Evolutionary conservation across 192 early-diverging fungal genomes (phyloP).

Genomic region (Anaeromyces robustus): DNA sequence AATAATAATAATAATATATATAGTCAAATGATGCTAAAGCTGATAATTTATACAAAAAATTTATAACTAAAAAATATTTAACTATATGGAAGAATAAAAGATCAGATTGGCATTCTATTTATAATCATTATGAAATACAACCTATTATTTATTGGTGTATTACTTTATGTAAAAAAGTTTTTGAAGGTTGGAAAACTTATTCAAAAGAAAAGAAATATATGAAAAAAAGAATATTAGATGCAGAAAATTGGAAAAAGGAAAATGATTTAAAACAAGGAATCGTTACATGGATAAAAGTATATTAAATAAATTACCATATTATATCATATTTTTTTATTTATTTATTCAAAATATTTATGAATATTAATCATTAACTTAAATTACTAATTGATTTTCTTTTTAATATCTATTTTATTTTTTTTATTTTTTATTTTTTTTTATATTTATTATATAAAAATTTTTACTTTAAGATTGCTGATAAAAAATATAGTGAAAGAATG

Average conservation of each 20-base stretch:
- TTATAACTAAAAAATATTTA: neutral
- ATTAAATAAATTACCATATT: no score
- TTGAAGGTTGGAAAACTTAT: neutral
- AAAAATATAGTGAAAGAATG: neutral
- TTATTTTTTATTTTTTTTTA: neutral
- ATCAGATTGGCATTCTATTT: neutral
- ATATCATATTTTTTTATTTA: no score
- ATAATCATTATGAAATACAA: neutral
- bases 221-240: neutral
- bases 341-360: no score
- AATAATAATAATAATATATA: no score
- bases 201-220: neutral
- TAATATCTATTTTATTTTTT: no score
- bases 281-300: neutral
- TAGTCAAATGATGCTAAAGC: neutral
- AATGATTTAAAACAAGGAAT: neutral
- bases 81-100: neutral
- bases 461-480: neutral
- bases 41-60: neutral
- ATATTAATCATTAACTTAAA: no score
- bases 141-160: neutral
- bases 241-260: neutral
- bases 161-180: neutral
- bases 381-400: no score
- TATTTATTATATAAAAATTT: neutral